phyloP scores from a whole-genome alignment of 805 yeast genomes.

The Yarrowia bubula region DNA sequence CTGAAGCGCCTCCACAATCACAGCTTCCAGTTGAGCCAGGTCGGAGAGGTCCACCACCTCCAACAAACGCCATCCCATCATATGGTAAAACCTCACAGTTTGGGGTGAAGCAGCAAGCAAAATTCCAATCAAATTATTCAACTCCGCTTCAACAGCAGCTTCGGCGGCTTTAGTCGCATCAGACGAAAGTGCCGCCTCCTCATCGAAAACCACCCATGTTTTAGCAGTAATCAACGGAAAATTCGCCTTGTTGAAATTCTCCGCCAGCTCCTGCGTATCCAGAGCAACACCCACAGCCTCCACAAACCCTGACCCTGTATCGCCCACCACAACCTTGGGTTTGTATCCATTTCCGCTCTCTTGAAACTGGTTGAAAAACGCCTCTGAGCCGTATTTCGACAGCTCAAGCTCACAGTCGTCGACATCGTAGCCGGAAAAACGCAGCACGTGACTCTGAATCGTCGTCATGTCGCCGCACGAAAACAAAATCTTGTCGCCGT shows the following conservation, averaged over 20 bases:
- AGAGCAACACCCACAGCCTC: constrained; percentile 26
- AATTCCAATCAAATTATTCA: constrained; percentile 1
- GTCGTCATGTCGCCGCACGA: constrained; percentile 23
- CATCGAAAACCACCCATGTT: constrained; percentile 20
- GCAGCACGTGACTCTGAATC: constrained; percentile 18
- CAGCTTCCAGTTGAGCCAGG: not conserved
- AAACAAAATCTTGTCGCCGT: constrained; percentile 18
- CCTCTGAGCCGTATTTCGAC: constrained; percentile 1
- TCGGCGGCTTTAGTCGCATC: constrained; percentile 10
- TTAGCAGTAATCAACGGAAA: constrained; percentile 15
- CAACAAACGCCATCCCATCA: constrained; percentile 20
- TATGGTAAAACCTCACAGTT: not conserved
- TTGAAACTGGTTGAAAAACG: constrained; percentile 25
- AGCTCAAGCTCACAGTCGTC: constrained; percentile 11
- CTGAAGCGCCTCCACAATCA: constrained; percentile 6
- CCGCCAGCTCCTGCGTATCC: constrained; percentile 15
- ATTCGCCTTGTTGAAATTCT: constrained; percentile 16
- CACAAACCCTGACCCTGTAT: constrained; percentile 21
- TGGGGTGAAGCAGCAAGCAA: not conserved
- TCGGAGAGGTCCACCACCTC: constrained; percentile 20
- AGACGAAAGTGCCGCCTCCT: not conserved
- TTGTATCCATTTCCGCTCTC: constrained; percentile 13
- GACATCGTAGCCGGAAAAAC: constrained; percentile 1
- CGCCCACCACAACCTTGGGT: constrained; percentile 21
- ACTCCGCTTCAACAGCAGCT: constrained; percentile 12